Conservation (phyloP, 225 moss, liverwort and hornwort species). For the Asterella californica region DNA sequence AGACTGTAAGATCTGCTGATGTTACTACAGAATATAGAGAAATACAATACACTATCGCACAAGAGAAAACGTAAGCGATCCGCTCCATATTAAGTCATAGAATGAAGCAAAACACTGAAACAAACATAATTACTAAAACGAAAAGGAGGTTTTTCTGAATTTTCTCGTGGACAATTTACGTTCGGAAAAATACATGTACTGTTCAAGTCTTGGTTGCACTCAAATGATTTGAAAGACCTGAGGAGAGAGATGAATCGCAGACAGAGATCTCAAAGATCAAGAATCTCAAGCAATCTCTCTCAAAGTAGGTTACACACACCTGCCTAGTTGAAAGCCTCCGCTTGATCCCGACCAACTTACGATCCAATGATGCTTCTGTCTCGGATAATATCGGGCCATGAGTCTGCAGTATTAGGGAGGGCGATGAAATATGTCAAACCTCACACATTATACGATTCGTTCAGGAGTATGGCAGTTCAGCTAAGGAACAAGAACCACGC, state of each 20-base stretch:
- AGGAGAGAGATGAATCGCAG: no score
- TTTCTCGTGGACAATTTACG: no score
- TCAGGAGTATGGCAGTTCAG: no score
- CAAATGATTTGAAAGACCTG: background rate
- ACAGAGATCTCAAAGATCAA: background rate
- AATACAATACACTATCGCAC: background rate
- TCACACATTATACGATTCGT: no score
- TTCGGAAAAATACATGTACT: no score
- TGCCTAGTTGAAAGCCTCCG: conserved; percentile 28
- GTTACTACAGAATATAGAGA: background rate
- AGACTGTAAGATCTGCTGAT: background rate
- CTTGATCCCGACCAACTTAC: conserved; percentile 29
- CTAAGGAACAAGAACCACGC: no score
- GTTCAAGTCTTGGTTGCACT: background rate
- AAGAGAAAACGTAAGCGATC: background rate
- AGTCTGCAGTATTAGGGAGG: conserved; percentile 2
- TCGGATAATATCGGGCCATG: conserved; percentile 29
- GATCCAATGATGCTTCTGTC: conserved; percentile 29
- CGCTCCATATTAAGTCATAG: no score
- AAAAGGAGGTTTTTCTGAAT: no score
- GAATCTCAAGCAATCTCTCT: background rate
- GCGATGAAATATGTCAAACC: background rate
- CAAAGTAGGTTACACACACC: background rate
- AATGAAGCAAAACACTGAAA: no score
- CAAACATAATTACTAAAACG: no score